Conservation (phyloP, 78 protist genomes). For the Polysphondylium violaceum region DNA sequence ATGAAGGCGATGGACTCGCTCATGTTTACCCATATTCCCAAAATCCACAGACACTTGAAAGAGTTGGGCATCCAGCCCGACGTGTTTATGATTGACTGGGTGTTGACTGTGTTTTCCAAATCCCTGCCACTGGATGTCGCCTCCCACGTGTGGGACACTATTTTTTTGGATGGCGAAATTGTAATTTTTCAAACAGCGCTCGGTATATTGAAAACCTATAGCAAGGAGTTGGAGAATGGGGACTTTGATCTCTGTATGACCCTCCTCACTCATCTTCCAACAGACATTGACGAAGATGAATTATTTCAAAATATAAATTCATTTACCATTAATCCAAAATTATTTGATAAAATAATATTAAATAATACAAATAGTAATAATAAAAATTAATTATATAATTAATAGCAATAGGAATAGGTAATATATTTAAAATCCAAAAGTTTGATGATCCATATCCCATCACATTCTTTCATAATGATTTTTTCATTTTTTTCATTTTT, state of each 20-base stretch:
- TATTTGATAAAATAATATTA: slow-evolving; percentile 28
- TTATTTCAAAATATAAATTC: slow-evolving; percentile 59
- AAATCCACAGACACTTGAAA: slow-evolving; percentile 75
- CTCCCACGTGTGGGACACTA: slow-evolving; percentile 90
- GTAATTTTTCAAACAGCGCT: slow-evolving; percentile 72
- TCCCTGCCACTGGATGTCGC: slow-evolving; percentile 90
- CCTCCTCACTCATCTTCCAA: slow-evolving; percentile 63
- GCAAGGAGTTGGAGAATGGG: slow-evolving; percentile 49
- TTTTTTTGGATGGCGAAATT: slow-evolving; percentile 81
- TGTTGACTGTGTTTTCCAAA: slow-evolving; percentile 90
- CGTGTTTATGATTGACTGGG: slow-evolving; percentile 90
- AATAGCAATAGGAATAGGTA: too few relatives aligned
- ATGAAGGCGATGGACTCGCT: slow-evolving; percentile 77
- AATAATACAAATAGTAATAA: too few relatives aligned
- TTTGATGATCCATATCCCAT: too few relatives aligned
- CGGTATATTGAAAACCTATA: slow-evolving; percentile 68
- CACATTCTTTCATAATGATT: too few relatives aligned
- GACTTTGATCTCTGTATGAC: slow-evolving; percentile 76
- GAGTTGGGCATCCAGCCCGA: slow-evolving; percentile 77
- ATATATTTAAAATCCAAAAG: too few relatives aligned
- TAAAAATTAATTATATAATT: too few relatives aligned
- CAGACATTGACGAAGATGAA: slow-evolving; percentile 68
- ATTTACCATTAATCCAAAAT: slow-evolving; percentile 37
- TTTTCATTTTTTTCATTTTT: too few relatives aligned
- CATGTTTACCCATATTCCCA: slow-evolving; percentile 55